Conservation (phyloP, 345 rosid species). For the Alliaria petiolata region DNA sequence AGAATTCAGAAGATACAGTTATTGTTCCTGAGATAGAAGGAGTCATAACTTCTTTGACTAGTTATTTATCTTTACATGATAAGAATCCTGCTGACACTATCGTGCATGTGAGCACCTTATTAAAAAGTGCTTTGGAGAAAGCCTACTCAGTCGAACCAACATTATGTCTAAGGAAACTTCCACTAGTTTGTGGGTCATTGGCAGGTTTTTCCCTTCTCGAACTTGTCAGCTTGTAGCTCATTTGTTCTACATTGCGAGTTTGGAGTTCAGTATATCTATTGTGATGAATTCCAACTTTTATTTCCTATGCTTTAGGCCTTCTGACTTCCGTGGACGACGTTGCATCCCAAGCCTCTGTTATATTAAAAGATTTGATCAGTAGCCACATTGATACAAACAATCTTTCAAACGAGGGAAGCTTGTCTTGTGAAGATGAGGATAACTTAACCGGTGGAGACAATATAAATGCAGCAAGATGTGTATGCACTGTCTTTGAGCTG, state of each 20-base stretch:
- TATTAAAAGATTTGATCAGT: conserved; percentile 61
- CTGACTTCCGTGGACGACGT: conserved; percentile 43
- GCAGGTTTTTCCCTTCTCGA: conserved; percentile 43
- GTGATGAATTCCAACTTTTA: neutral
- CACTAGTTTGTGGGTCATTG: conserved; percentile 49
- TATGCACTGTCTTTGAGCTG: no score
- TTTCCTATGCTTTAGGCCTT: conserved; percentile 49
- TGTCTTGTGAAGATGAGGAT: conserved; percentile 40
- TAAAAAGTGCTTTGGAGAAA: conserved; percentile 51
- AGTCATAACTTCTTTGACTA: conserved; percentile 46
- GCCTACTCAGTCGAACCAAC: conserved; percentile 39
- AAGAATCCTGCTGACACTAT: conserved; percentile 66
- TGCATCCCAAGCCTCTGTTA: conserved; percentile 57
- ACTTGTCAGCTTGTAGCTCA: neutral
- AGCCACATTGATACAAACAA: conserved; percentile 36
- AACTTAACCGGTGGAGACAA: conserved; percentile 37
- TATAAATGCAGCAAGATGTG: conserved; percentile 41
- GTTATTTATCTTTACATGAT: conserved; percentile 47
- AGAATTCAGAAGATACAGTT: conserved; percentile 38
- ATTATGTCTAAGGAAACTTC: conserved; percentile 43
- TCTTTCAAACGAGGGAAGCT: conserved; percentile 29
- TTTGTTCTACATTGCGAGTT: neutral
- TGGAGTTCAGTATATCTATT: neutral
- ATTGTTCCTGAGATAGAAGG: conserved; percentile 45
- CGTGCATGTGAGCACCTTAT: conserved; percentile 47